Base-by-base conservation (phyloP, 805 yeast genomes). In the Teunomyces gatunensis region DNA sequence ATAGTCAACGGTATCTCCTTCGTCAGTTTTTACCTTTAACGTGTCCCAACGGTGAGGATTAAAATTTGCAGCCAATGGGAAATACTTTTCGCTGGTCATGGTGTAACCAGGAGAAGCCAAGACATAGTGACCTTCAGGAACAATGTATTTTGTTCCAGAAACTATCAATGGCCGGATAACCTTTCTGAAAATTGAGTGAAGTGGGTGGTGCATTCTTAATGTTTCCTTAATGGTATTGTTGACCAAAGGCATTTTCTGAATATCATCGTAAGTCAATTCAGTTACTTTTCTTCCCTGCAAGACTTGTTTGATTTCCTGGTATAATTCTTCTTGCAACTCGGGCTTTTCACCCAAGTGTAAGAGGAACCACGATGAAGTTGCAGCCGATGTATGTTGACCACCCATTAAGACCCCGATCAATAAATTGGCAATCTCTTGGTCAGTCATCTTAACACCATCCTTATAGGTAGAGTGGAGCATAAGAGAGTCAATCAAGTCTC, bases 391-490 rank as follows among this genome's bases (percentile, higher is more conserved):
- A 68, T 92, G 99, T 75, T 92, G 99, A 53, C 98, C 99, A 58
- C 98, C 99, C 99, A 92, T 92, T 49, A 94, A 77, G 43, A 94
- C 87, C 64, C 98, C 99, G 67, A 92, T 92, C 63, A 89, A 75
- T 65, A 94, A 75, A 68, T 91, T 87, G 40, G 98, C 94, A 61
- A 92, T 89, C 71, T 92, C 96, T 65, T 84, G 84, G 67, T 94
- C 98, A 17, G 96, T 85, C 97, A 92, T 91, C 60, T 79, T 78
- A 39, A 83, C 83, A 55, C 98, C 98, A 64, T 94, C 98, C 65
- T 89, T 90, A 73, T 92, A 92, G 50, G 88, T 82, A 29, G 90
- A 85, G 56, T 75, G 77, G 59, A 81, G 79, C 88, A 94, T 81
- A 62, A 90, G 78, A 11, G 92, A 78, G 64, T 92, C 97, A 55